phyloP scores from a whole-genome alignment of 306 rosid genomes.

The Psophocarpus tetragonolobus region DNA sequence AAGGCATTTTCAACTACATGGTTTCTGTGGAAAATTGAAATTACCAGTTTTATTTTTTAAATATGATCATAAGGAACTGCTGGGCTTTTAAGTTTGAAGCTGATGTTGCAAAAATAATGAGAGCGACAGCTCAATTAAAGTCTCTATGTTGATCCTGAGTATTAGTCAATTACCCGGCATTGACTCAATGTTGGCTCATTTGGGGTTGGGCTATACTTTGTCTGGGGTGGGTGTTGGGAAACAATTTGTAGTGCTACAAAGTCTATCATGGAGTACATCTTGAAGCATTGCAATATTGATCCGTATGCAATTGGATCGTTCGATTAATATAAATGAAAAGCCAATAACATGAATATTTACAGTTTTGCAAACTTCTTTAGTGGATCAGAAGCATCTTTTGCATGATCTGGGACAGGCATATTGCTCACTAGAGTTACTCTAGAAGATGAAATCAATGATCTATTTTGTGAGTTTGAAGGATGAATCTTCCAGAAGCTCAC shows the following conservation, averaged over 20 bases:
- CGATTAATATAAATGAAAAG: neutral
- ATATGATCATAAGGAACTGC: neutral
- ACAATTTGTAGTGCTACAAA: neutral
- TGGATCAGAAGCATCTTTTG: constrained; percentile 47
- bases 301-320: neutral
- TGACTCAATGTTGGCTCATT: neutral
- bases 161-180: neutral
- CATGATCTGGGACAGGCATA: constrained; percentile 72
- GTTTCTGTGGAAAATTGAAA: constrained; percentile 21
- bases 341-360: constrained; percentile 18
- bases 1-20: neutral
- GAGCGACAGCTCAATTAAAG: neutral
- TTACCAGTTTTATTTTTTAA: neutral
- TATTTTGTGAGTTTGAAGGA: constrained; percentile 54
- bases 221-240: neutral
- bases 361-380: constrained; percentile 62
- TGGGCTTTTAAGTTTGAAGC: constrained; percentile 11
- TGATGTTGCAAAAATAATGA: constrained; percentile 12
- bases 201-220: neutral
- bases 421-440: constrained; percentile 74
- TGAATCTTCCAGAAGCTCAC: constrained; percentile 65
- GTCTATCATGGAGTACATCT: neutral
- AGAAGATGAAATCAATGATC: constrained; percentile 61
- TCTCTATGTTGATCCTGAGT: neutral
- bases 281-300: neutral